Percentiles rank a stretch among this genome's conserved stretches.
phyloP scores from a whole-genome alignment of 139 green algal genomes.

The Picochlorum costavermella region DNA sequence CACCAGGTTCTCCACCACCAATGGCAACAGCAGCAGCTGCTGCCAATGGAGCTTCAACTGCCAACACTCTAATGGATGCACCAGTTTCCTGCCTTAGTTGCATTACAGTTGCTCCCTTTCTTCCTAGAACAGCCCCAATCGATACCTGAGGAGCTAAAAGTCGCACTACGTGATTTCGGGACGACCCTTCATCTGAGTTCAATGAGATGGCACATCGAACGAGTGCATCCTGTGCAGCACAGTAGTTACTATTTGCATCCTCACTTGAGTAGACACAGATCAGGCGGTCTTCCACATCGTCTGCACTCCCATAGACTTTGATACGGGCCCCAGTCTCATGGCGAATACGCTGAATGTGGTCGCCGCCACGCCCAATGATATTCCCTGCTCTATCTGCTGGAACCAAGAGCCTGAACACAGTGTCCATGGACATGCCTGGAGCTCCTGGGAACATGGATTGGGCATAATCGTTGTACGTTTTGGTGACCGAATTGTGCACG shows the following conservation, averaged over 20 bases:
- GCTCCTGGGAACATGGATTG: neutral
- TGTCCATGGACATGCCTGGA: conserved; percentile 11
- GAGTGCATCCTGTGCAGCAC: conserved; percentile 33
- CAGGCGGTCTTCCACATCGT: conserved; percentile 25
- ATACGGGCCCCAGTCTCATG: conserved; percentile 26
- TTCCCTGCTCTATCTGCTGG: conserved; percentile 15
- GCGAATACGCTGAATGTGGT: conserved; percentile 23
- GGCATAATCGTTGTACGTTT: conserved; percentile 1
- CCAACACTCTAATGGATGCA: conserved; percentile 22
- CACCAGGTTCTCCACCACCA: neutral
- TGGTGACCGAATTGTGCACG: neutral
- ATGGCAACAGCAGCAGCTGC: neutral
- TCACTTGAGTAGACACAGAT: conserved; percentile 27
- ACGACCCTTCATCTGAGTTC: conserved; percentile 4
- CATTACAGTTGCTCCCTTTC: conserved; percentile 23
- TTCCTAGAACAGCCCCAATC: conserved; percentile 25
- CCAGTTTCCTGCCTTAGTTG: conserved; percentile 29
- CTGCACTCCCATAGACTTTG: conserved; percentile 18
- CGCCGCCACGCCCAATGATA: conserved; percentile 27
- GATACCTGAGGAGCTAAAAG: conserved; percentile 20
- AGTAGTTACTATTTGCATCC: conserved; percentile 23
- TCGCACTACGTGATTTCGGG: conserved; percentile 11
- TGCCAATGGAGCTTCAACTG: conserved; percentile 3
- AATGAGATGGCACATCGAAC: conserved; percentile 27
- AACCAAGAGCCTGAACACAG: conserved; percentile 25